phyloP scores from a whole-genome alignment of 768 basidiomycete genomes.

The Paxillus rubicundulus region DNA sequence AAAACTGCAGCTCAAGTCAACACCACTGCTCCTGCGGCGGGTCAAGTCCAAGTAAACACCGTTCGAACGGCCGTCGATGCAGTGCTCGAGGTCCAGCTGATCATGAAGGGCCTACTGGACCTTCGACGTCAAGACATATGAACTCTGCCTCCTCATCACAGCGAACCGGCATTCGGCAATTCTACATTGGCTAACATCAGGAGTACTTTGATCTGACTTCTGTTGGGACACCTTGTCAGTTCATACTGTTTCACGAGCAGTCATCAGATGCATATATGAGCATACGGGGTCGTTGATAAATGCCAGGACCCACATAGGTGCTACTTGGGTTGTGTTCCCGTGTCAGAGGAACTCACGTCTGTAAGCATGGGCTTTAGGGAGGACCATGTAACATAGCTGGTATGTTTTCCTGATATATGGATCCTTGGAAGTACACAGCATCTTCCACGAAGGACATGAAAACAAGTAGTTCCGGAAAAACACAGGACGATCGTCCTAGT shows the following conservation, averaged over 20 bases:
- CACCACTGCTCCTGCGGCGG: slow-evolving; percentile 44
- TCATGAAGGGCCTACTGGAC: slow-evolving; percentile 84
- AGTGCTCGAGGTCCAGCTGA: slow-evolving; percentile 73
- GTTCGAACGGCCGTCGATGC: slow-evolving; percentile 69
- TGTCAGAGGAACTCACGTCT: background rate
- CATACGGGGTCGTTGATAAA: background rate
- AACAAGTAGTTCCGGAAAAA: background rate
- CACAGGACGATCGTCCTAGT: background rate
- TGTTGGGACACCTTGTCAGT: background rate
- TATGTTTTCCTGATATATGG: background rate
- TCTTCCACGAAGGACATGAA: background rate
- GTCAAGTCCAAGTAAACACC: slow-evolving; percentile 59
- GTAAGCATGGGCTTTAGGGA: background rate
- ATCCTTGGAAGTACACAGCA: background rate
- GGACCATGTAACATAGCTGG: background rate
- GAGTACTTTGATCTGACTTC: background rate
- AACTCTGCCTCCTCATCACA: background rate
- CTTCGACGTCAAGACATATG: slow-evolving; percentile 71
- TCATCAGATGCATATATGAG: too few species aligned
- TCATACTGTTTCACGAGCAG: too few species aligned
- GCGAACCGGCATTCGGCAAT: background rate
- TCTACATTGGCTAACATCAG: background rate
- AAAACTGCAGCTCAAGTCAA: slow-evolving; percentile 78
- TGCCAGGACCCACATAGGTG: background rate
- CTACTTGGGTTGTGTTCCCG: too few species aligned